phyloP scores from a whole-genome alignment of 768 basidiomycete genomes.

The Fomitopsis serialis region DNA sequence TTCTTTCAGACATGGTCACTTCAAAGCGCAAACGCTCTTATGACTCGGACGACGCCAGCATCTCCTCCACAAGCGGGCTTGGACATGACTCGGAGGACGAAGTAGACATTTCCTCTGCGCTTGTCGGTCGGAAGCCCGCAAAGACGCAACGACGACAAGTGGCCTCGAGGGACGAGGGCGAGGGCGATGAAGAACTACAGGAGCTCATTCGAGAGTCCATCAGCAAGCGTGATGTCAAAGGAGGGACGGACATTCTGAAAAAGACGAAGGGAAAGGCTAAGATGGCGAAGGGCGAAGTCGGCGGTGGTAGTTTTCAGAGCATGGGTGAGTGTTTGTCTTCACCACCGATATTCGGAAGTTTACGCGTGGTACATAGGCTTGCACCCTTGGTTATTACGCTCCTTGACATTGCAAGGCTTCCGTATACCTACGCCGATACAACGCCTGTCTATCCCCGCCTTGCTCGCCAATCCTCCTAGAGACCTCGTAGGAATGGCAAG shows the following conservation, averaged over 20 bases:
- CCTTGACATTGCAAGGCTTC: conserved; percentile 88
- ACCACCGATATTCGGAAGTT: neutral
- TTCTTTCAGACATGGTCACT: neutral
- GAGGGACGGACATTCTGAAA: conserved; percentile 72
- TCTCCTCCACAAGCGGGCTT: neutral
- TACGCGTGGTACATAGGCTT: conserved; percentile 46
- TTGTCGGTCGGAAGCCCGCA: conserved; percentile 41
- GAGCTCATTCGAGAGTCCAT: conserved; percentile 68
- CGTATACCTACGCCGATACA: conserved; percentile 96
- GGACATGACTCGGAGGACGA: conserved; percentile 23
- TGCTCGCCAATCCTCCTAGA: conserved; percentile 78
- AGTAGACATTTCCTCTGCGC: conserved; percentile 59
- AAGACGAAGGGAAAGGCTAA: conserved; percentile 71
- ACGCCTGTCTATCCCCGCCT: conserved; percentile 78
- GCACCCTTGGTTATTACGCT: conserved; percentile 75
- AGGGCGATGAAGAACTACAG: conserved; percentile 50
- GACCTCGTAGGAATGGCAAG: conserved; percentile 98
- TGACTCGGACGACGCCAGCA: neutral
- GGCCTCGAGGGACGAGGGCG: conserved; percentile 22
- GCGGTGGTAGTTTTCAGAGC: conserved; percentile 93
- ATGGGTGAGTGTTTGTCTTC: conserved; percentile 62
- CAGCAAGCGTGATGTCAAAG: conserved; percentile 65
- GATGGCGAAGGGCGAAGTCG: conserved; percentile 68
- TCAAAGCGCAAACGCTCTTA: neutral
- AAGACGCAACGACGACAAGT: neutral